These are phyloP conservation scores for Xerocomus cyaneibrunnescens DNA, from an alignment of 1,284 basidiomycete species.

Conservation along the genomic window DNA sequence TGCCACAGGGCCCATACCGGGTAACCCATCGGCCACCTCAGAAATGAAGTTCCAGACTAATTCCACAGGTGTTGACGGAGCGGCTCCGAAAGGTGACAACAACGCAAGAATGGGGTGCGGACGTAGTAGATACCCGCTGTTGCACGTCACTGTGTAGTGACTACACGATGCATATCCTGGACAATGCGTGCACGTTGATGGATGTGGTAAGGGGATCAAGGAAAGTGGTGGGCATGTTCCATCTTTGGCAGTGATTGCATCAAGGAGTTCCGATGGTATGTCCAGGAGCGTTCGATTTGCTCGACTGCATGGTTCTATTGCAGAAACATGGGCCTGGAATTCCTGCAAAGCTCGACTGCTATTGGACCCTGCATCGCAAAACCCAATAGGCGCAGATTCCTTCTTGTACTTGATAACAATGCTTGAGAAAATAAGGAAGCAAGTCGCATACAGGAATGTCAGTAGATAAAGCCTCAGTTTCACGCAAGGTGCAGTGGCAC, in stretches of 20 bases:
- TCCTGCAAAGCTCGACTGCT: conserved; percentile 63
- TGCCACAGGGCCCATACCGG: conserved; percentile 74
- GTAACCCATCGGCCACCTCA: conserved; percentile 65
- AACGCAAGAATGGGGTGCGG: conserved; percentile 55
- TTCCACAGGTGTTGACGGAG: conserved; percentile 43
- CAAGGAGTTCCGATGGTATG: conserved; percentile 28
- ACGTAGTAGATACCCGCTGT: conserved; percentile 71
- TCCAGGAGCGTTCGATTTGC: conserved; percentile 50
- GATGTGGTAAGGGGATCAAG: conserved; percentile 57
- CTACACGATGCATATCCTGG: conserved; percentile 80
- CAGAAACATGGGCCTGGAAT: conserved; percentile 44
- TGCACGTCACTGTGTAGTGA: conserved; percentile 65
- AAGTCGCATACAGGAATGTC: conserved; percentile 41
- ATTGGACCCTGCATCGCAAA: conserved; percentile 68
- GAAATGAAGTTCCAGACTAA: conserved; percentile 48
- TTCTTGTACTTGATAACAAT: conserved; percentile 55
- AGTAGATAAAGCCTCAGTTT: conserved; percentile 31
- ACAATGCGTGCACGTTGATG: conserved; percentile 80
- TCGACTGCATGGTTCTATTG: conserved; percentile 59
- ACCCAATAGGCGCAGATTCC: conserved; percentile 76
- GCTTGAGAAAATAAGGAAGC: conserved; percentile 42
- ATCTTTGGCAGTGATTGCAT: conserved; percentile 34
- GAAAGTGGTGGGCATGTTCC: conserved; percentile 53
- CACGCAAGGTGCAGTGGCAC: conserved; percentile 26
- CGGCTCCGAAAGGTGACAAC: conserved; percentile 40